A percentile compares a stretch with the other conserved stretches of the same genome.
These are phyloP conservation scores for Lentinula sp. DNA, from an alignment of 768 basidiomycete genomes.

Conservation along the genomic window DNA sequence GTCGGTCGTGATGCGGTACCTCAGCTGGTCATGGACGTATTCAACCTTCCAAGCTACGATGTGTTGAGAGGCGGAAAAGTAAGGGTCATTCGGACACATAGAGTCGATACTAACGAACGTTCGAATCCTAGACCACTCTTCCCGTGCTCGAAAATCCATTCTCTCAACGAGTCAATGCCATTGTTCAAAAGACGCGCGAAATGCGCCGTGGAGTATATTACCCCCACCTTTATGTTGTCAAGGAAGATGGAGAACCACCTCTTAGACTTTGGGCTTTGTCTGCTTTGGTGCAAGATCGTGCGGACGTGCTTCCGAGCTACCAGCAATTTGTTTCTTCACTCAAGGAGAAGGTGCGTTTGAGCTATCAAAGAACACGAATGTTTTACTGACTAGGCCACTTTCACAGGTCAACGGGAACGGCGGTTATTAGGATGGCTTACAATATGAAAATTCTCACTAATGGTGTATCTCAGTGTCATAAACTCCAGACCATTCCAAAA, in stretches of 20 bases:
- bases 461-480: too few species aligned
- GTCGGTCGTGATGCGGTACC: slow-evolving; percentile 98
- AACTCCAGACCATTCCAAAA: background rate
- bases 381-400: background rate
- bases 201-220: slow-evolving; percentile 89
- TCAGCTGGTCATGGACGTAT: slow-evolving; percentile 89
- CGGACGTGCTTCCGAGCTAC: slow-evolving; percentile 93
- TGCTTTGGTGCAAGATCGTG: slow-evolving; percentile 90
- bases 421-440: slow-evolving; percentile 5
- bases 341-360: slow-evolving; percentile 75
- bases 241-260: slow-evolving; percentile 96
- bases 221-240: slow-evolving; percentile 93
- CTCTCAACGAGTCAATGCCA: slow-evolving; percentile 91
- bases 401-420: slow-evolving; percentile 9
- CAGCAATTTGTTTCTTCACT: slow-evolving; percentile 88
- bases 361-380: background rate
- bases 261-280: slow-evolving; percentile 94
- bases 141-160: slow-evolving; percentile 88
- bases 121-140: slow-evolving; percentile 65
- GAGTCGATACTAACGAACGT: background rate
- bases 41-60: slow-evolving; percentile 83
- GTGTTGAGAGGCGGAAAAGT: slow-evolving; percentile 93
- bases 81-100: slow-evolving; percentile 12
- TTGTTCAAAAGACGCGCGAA: slow-evolving; percentile 92
- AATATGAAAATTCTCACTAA: background rate